These are phyloP conservation scores for Periconia sp. DNA, from an alignment of 2,329 filamentous ascomycete genomes.

Conservation along the genomic window DNA sequence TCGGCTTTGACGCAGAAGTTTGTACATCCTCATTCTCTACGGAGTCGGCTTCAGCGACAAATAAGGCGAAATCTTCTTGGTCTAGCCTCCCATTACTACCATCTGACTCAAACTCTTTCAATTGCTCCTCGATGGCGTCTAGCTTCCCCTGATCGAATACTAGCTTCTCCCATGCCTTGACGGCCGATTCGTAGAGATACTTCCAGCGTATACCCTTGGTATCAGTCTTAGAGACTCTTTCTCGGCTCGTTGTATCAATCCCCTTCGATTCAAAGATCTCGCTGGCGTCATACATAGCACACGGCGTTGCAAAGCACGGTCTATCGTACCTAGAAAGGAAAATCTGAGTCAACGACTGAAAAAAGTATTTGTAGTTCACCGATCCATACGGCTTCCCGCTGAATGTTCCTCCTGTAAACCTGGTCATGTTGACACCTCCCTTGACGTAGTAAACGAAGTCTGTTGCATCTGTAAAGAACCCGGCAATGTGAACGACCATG, in stretches of 20 bases:
- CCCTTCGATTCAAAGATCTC: neutral
- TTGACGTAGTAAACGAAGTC: conserved; percentile 27
- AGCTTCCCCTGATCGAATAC: conserved; percentile 11
- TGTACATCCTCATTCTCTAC: too few relatives aligned
- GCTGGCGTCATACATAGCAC: neutral
- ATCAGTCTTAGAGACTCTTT: conserved; percentile 2
- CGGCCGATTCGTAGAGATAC: conserved; percentile 27
- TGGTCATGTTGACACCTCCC: conserved; percentile 14
- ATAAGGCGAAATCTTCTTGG: too few relatives aligned
- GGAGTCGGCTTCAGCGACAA: too few relatives aligned
- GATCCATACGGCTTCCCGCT: conserved; percentile 16
- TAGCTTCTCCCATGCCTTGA: conserved; percentile 22
- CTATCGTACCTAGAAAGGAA: too few relatives aligned
- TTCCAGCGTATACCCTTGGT: conserved; percentile 18
- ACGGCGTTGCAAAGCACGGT: conserved; percentile 18
- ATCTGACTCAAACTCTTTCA: neutral
- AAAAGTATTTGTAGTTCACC: too few relatives aligned
- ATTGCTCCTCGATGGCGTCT: conserved; percentile 1
- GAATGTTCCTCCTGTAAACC: conserved; percentile 19
- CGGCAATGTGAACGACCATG: conserved; percentile 22
- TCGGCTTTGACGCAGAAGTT: too few relatives aligned
- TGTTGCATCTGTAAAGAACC: conserved; percentile 22
- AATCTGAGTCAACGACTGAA: too few relatives aligned
- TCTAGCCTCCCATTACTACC: neutral
- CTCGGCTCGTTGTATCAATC: neutral